A percentile compares a stretch with the other conserved stretches of the same genome.
These are phyloP conservation scores for Adansonia gregorii DNA, from an alignment of 441 rosid species.

Conservation along the genomic window DNA sequence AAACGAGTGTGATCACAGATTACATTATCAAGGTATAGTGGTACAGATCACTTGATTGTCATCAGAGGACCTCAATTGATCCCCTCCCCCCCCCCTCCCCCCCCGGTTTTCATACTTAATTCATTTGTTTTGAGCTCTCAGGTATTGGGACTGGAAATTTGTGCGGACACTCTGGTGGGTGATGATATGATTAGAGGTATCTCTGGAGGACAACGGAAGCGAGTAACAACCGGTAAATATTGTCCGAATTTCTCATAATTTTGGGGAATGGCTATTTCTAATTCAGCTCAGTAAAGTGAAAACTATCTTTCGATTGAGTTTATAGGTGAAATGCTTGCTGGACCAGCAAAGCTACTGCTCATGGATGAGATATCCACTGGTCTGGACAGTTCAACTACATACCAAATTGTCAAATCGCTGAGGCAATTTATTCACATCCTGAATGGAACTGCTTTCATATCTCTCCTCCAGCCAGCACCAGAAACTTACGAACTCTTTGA, in stretches of 20 bases:
- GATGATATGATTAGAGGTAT: slow-evolving; percentile 86
- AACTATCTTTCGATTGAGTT: too few relatives aligned
- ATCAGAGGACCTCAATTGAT: too few relatives aligned
- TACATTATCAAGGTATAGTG: slow-evolving; percentile 60
- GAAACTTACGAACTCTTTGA: slow-evolving; percentile 89
- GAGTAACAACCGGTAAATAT: slow-evolving; percentile 77
- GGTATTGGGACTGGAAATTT: slow-evolving; percentile 81
- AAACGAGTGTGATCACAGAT: slow-evolving; percentile 67
- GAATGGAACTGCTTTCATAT: slow-evolving; percentile 67
- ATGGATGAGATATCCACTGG: slow-evolving; percentile 98
- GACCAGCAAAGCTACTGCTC: slow-evolving; percentile 73
- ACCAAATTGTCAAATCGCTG: slow-evolving; percentile 75
- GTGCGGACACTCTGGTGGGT: slow-evolving; percentile 83
- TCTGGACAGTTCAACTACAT: slow-evolving; percentile 88
- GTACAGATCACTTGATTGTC: not conserved
- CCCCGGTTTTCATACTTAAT: too few relatives aligned
- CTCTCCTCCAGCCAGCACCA: slow-evolving; percentile 88
- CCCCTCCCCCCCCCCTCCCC: too few relatives aligned
- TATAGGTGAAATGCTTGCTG: slow-evolving; percentile 60
- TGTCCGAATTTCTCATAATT: not conserved
- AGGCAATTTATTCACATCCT: slow-evolving; percentile 72
- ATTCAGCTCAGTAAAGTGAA: not conserved
- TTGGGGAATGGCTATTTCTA: not conserved
- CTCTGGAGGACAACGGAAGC: slow-evolving; percentile 90
- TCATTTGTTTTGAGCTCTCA: slow-evolving; percentile 21